Evolutionary conservation across 805 yeast species (phyloP), one percentile per base, ranked within the genome.

Genomic region (Grigorovia yakushimaensis): DNA sequence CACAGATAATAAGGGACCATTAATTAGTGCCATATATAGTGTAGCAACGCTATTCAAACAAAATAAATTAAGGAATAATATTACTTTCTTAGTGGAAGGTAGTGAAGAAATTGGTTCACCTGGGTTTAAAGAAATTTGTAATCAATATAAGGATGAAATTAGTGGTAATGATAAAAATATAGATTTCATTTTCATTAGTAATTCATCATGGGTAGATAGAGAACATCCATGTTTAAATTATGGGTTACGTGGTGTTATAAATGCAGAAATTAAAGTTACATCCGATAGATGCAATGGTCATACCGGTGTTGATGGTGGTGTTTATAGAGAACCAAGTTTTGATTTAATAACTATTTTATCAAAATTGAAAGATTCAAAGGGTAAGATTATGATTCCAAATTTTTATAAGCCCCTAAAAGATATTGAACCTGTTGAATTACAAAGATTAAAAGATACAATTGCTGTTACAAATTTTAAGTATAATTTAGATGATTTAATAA

Each of bases 241-340:
- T 66, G 98, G 98, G 0, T 71, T 93, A 48, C 74, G 98, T 60
- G 98, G 98, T 44, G 91, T 89, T 1, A 73, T 93, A 21, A 84
- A 88, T 65, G 83, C 87, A 1, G 72, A 80, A n/a, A 76, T 93
- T 2, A 78, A 78, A 35, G 73, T 93, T 10, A 69, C 71, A 48
- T 79, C 88, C 45, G 89, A 82, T 53, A 74, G 74, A 49, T 95
- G 94, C 1, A 97, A 93, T 63, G 71, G 95, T 49, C 98, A 93
- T 61, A 87, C 97, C 0, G 98, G 98, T 51, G 93, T 93, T 9
- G 94, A 88, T 66, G 98, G 98, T 45, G 98, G 98, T 49, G 81
- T 84, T 8, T 77, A 79, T 51, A 74, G 84, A 48, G 98, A 91
- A 57, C 97, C 98, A 2, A 81, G 94, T 0, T 78, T 86, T 68